Evolutionary conservation across 2,329 filamentous ascomycete species (phyloP), one percentile per base, ranked within the genome.

Genomic region (Penicillium hesseltinei): DNA sequence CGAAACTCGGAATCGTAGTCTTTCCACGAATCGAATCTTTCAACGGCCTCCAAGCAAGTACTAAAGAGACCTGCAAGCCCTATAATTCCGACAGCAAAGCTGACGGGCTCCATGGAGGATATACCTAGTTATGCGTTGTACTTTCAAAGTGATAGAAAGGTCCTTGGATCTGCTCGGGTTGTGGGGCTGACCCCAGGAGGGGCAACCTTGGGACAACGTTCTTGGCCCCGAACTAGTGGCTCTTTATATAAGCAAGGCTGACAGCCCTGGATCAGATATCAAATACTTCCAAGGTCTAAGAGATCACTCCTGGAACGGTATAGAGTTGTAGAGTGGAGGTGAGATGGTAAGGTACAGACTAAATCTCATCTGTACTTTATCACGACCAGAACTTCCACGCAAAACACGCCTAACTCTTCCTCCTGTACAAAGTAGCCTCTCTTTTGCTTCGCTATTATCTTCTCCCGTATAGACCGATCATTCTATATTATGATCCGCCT

Each of bases 61-160:
- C 21, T 57, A 43, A 57, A 60, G 7, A 60, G 51, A 17, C 54
- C 54, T 4, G 42, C 54, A 17, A 57, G 33, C 36, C 58, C 51
- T 13, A 54, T 15, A 7, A 60, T 36, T 15, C 58, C 55, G 11
- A 60, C 51, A 3, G 51, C 51, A 35, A 60, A 50, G 13, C 51
- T 48, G 17, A 40, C 51, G 13, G 58, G 54, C 13, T 60, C 54
- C 54, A 86, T 73, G 51, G 80, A 21, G 29, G 31, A 35, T 15
- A 23, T 15, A 15, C 15, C 35, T n/a, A 38, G 35, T 13, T 35
- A 17, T 17, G 15, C 1, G 33, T 35, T 35, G 15, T 35, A 35
- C 15, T 35, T 17, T 17, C 33, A 35, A 35, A 17, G 13, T 35
- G 15, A 35, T 17, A 35, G 33, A 7, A 35, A 35, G 15, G 13